Percentiles rank a stretch among this genome's conserved stretches.
These are phyloP conservation scores for Terana coerulea DNA, from an alignment of 768 basidiomycete genomes.

Conservation along the genomic window DNA sequence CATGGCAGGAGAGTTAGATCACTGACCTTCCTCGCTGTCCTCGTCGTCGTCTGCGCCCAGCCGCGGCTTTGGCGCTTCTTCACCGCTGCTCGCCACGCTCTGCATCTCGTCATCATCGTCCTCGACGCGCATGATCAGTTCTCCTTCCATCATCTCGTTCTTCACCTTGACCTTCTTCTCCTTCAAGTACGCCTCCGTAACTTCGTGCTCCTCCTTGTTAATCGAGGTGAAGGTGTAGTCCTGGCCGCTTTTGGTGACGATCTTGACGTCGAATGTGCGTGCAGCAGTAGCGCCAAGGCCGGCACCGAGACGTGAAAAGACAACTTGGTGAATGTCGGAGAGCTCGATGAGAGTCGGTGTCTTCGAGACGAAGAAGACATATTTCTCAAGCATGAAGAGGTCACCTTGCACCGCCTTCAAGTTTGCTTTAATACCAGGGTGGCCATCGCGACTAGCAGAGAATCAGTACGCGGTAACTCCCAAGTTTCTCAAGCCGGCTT, in stretches of 20 bases:
- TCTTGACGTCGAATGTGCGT: conserved; percentile 90
- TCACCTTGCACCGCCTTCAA: conserved; percentile 96
- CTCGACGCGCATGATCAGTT: conserved; percentile 66
- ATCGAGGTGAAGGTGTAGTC: conserved; percentile 91
- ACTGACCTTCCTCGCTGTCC: conserved; percentile 70
- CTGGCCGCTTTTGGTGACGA: conserved; percentile 79
- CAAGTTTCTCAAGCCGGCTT: conserved; percentile 20
- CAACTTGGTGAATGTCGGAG: conserved; percentile 81
- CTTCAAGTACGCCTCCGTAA: conserved; percentile 79
- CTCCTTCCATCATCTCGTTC: conserved; percentile 92
- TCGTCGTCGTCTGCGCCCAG: conserved; percentile 63
- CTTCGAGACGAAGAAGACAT: conserved; percentile 96
- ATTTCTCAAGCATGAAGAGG: conserved; percentile 97
- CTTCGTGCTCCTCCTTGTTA: conserved; percentile 92
- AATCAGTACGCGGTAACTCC: conserved; percentile 7
- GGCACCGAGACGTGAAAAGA: conserved; percentile 91
- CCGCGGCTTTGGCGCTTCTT: conserved; percentile 50
- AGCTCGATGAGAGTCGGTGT: conserved; percentile 89
- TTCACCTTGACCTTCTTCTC: conserved; percentile 92
- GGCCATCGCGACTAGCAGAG: conserved; percentile 68
- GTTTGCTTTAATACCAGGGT: conserved; percentile 96
- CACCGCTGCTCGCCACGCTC: conserved; percentile 70
- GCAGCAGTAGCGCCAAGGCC: conserved; percentile 79
- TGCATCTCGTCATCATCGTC: conserved; percentile 82
- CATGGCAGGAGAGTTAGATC: neutral